Base-by-base conservation (phyloP, 768 basidiomycete species). In the Imleria badia region DNA sequence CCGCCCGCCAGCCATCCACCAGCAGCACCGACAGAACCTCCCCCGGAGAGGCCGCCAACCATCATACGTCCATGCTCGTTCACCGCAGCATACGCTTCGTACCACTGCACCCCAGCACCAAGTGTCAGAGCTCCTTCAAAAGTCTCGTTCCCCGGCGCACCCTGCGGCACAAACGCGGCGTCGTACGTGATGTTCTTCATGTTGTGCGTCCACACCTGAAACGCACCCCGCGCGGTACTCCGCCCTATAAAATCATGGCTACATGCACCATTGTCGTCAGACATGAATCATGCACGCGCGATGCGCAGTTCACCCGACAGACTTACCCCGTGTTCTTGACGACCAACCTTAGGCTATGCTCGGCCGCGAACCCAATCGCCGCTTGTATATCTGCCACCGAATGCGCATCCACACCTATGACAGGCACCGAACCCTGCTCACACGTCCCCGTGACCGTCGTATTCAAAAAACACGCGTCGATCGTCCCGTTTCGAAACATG, bases 1-100 rank as follows among this genome's bases (percentile, higher is more conserved):
- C 77, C 79, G 13, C 81, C 80, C 29, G 72, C 63, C 5, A 77
- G 49, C 76, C 78, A 82, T 19, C 80, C 81, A 29, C 78, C 79
- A 14, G 75, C 72, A 23, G 79, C 73, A 36, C 77, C 80, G 15
- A 44, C 13, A 10, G 42, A 41, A 43, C 51, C 35, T 1, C 72
- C 71, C 1, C 50, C 38, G 10, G 72, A 70, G 10, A 71, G 23
- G 10, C 76, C 78, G 10, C 81, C 80, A 10, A 80, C 72, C 13
- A 82, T 65, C 44, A 73, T 62, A 3, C 75, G 71, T 0, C 67
- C 69, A 13, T 74, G 62, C 10, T 68, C 58, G 20, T 74, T 54
- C 5, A 67, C 73, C 12, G 72, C 72, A 6, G 55, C 60, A 52
- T 81, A 81, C 0, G 73, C 75, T 43, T 78, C 75, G 19, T 56